phyloP scores from a whole-genome alignment of 2,329 filamentous ascomycete genomes.

The Calonectria pseudoreteaudii region DNA sequence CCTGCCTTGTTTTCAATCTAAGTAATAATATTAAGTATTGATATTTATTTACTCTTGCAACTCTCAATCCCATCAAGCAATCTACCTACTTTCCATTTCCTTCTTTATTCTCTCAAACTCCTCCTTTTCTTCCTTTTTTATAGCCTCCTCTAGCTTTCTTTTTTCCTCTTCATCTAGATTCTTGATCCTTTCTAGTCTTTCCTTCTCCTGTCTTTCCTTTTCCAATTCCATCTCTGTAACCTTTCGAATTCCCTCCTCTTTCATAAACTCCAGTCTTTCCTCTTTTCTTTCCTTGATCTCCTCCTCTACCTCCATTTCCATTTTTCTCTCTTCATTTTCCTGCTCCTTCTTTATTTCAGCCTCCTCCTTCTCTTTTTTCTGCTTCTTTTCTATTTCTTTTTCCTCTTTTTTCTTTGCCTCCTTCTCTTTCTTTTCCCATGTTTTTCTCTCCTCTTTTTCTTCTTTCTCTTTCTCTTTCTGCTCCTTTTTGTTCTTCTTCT shows the following conservation, averaged over 20 bases:
- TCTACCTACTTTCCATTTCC: not conserved
- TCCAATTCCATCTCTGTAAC: not conserved
- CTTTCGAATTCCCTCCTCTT: not conserved
- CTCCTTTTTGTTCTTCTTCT: not conserved
- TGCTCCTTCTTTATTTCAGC: too few species aligned
- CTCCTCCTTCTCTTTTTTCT: not conserved
- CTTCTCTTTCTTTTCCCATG: not conserved
- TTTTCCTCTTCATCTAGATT: not conserved
- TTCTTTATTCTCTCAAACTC: not conserved
- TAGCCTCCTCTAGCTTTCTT: not conserved
- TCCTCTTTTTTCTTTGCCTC: not conserved
- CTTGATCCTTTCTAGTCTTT: not conserved
- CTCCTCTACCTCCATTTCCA: not conserved
- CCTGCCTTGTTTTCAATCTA: too few species aligned
- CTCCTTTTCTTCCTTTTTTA: not conserved
- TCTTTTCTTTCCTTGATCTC: not conserved
- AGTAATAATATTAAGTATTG: too few species aligned
- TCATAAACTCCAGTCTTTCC: not conserved
- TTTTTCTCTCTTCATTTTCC: too few species aligned
- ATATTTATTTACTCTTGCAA: too few species aligned
- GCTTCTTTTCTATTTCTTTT: not conserved
- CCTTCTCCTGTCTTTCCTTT: not conserved
- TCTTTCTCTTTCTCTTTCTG: too few species aligned
- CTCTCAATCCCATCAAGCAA: too few species aligned
- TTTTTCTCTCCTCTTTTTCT: not conserved